Base-by-base conservation (phyloP, 2,329 filamentous ascomycete species). In the Aspergillus brunneoviolaceus region DNA sequence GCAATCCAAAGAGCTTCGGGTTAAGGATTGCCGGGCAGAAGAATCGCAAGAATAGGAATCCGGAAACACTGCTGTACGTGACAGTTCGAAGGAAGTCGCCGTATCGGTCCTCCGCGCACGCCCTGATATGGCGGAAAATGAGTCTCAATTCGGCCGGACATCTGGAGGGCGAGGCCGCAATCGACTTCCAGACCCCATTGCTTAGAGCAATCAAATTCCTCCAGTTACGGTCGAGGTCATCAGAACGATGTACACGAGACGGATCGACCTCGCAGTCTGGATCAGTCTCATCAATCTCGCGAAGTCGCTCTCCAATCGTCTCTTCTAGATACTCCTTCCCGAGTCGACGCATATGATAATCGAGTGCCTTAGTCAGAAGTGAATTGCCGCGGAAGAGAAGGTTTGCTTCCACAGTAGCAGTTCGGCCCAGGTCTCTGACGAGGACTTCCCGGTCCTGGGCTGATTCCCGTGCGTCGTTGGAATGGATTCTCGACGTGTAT, bases 11-110 rank as follows among this genome's bases (percentile, higher is more conserved):
- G 14, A 98, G 83, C 76, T 96, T 96, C 0, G 94, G 94, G 63
- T 96, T 97, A 6, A 98, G 81, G 60, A 98, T 92, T n/a, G 94
- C 93, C 3, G 94, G 94, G 71, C 93, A 96, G 70, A 98, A 95
- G 80, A 97, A 97, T 5, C 94, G 89, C 62, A 98, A 82, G 74
- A 98, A 98, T 12, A 98, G 78, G 71, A 98, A 98, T 0, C 94
- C 94, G 49, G 92, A 96, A 1, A 98, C 92, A 72, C 92, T 96
- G 55, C 93, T 97, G 73, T 96, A 98, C 50, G 89, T 87, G 42
- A 96, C 92, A 2, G 90, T 94, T 29, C 92, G 88, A 48, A 96
- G 80, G 69, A 96, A 97, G 73, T 96, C 92, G 29, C 94, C 94
- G 73, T 96, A 98, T 19, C 93, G 89, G 73, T 97, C 93, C 68